Base-by-base conservation (phyloP, 768 basidiomycete genomes). In the Lentinus tigrinus region DNA sequence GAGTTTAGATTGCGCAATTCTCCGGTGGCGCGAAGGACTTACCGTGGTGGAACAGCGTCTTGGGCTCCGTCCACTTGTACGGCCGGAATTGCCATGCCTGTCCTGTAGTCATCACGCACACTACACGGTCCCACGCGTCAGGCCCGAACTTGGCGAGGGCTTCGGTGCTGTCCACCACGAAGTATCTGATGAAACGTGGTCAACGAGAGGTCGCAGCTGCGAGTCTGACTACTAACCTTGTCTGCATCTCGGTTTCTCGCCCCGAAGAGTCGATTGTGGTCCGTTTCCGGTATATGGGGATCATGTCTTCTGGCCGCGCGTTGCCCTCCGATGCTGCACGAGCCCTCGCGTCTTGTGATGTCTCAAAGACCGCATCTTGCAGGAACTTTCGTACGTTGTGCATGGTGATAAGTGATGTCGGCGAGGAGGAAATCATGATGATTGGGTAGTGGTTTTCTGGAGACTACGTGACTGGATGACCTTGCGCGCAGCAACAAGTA, bases 81-180 rank as follows among this genome's bases (percentile, higher is more conserved):
- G 92, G 89, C 56, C 88, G 80, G 75, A 99, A 99, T 70, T 99
- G 97, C 97, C 97, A 98, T 31, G 91, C 89, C 65, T 98, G 96
- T 1, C 97, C 97, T 0, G 97, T 99, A 9, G 97, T 98, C 85
- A 97, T 89, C 16, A 99, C 96, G 63, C 95, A 97, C 4, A 97
- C 89, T 4, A 99, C 97, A 37, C 96, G 84, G 55, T 98, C 95
- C 95, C 96, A 98, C 2, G 93, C 90, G 59, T 97, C 95, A 3
- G 89, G 79, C 4, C 90, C 91, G 63, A 99, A 95, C 73, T 98
- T 98, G 34, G 84, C 81, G 23, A 99, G 76, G 1, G 96, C 94
- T 65, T 99, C 96, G 0, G 91, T 89, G 21, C 89, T 88, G 72
- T 99, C 95, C 34, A 99, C 89, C 8, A 97, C 85, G 63, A 89